These are phyloP conservation scores for Passalora sequoiae DNA, from an alignment of 2,329 filamentous ascomycete genomes.

Conservation along the genomic window DNA sequence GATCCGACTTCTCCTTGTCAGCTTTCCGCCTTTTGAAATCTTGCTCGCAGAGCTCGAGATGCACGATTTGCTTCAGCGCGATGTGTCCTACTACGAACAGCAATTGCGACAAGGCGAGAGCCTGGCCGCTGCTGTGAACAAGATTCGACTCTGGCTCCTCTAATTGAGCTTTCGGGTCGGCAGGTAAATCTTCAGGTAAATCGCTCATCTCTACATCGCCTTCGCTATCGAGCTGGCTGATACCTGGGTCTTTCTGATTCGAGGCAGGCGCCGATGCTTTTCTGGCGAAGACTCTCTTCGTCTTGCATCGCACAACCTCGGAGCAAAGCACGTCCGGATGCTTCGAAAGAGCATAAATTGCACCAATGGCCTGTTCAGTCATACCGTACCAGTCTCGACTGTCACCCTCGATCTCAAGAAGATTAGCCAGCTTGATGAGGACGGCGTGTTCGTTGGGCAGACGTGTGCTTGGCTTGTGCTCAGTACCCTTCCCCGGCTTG, in stretches of 20 bases:
- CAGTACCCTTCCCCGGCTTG: constrained; percentile 69
- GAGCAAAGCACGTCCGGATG: constrained; percentile 92
- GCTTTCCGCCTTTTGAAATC: constrained; percentile 97
- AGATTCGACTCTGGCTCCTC: constrained; percentile 17
- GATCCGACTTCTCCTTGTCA: constrained; percentile 67
- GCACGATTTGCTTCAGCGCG: constrained; percentile 97
- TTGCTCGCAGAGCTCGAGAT: constrained; percentile 92
- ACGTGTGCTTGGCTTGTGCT: constrained; percentile 61
- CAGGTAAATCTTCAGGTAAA: constrained; percentile 24
- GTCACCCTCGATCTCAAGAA: constrained; percentile 78
- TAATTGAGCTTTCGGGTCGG: constrained; percentile 20
- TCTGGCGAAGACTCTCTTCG: constrained; percentile 69
- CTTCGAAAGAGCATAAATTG: constrained; percentile 89
- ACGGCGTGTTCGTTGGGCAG: constrained; percentile 90
- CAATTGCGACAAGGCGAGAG: constrained; percentile 78
- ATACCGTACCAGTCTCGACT: constrained; percentile 93
- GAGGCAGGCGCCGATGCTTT: constrained; percentile 40
- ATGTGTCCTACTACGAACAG: constrained; percentile 94
- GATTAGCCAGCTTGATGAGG: constrained; percentile 70
- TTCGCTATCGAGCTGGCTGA: constrained; percentile 31
- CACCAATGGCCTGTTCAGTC: constrained; percentile 91
- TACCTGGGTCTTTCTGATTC: constrained; percentile 18
- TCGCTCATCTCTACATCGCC: constrained; percentile 38
- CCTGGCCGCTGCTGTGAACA: constrained; percentile 31
- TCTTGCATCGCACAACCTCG: constrained; percentile 81